phyloP scores from a whole-genome alignment of 257 asterid species.

The Salvia miltiorrhiza region DNA sequence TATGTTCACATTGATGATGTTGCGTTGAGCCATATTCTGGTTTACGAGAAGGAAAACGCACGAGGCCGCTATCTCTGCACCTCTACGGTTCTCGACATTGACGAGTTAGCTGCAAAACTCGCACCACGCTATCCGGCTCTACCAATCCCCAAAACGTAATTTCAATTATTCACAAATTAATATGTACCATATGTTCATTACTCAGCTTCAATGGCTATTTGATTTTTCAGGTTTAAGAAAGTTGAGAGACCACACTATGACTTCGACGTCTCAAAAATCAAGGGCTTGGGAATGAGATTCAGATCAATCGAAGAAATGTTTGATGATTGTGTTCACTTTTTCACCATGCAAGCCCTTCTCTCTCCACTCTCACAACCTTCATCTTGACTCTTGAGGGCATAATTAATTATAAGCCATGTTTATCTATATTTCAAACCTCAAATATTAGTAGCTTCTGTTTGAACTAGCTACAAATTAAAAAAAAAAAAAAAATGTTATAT shows the following conservation, averaged over 20 bases:
- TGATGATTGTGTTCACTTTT: conserved; percentile 62
- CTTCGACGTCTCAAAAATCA: conserved; percentile 49
- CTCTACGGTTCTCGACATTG: conserved; percentile 57
- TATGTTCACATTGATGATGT: conserved; percentile 94
- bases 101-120: conserved; percentile 48
- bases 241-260: conserved; percentile 60
- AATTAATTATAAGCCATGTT: no score
- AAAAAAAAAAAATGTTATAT: no score
- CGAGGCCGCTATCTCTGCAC: conserved; percentile 74
- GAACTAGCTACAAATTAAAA: no score
- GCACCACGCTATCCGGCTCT: conserved; percentile 56
- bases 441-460: no score
- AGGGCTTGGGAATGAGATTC: conserved; percentile 58
- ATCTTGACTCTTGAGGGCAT: no score
- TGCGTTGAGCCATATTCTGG: conserved; percentile 66
- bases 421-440: no score
- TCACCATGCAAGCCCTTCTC: conserved; percentile 53
- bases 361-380: conserved; percentile 13
- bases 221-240: conserved; percentile 51
- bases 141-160: conserved; percentile 64
- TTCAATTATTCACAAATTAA: no score
- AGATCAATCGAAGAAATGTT: conserved; percentile 53
- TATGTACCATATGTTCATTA: no score
- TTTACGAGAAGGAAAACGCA: conserved; percentile 54
- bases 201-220: no score